A percentile compares a stretch with the other conserved stretches of the same genome.
Conservation (phyloP, 2,329 filamentous ascomycete genomes). For the Fusarium pininemorale region DNA sequence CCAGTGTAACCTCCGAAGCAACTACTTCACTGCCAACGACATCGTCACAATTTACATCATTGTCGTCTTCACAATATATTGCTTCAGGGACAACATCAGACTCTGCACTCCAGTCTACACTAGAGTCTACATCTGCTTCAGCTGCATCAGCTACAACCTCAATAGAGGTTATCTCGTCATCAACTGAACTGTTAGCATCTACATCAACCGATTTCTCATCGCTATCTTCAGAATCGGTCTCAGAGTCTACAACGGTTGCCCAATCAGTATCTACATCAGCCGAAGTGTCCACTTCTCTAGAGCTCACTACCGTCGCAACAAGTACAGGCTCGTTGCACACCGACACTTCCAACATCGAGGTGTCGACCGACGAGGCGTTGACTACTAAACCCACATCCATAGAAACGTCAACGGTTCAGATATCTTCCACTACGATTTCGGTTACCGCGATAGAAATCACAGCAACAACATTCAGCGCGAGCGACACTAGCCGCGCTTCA, state of each 20-base stretch:
- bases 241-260: neutral
- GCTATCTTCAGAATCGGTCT: neutral
- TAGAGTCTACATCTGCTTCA: too few relatives aligned
- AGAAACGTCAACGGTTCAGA: neutral
- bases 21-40: too few relatives aligned
- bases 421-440: neutral
- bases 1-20: neutral
- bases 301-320: accelerated
- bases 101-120: neutral
- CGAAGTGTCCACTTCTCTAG: neutral
- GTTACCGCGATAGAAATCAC: accelerated
- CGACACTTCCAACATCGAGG: neutral
- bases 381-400: accelerated
- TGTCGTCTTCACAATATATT: accelerated
- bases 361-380: neutral
- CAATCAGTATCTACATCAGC: neutral
- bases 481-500: neutral
- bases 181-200: too few relatives aligned
- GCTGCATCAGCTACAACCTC: too few relatives aligned
- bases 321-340: accelerated
- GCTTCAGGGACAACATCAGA: accelerated
- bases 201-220: accelerated
- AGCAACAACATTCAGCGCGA: neutral
- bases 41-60: neutral
- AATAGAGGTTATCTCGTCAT: accelerated